phyloP scores from a whole-genome alignment of 1,284 basidiomycete species.

The Mycena citricolor region DNA sequence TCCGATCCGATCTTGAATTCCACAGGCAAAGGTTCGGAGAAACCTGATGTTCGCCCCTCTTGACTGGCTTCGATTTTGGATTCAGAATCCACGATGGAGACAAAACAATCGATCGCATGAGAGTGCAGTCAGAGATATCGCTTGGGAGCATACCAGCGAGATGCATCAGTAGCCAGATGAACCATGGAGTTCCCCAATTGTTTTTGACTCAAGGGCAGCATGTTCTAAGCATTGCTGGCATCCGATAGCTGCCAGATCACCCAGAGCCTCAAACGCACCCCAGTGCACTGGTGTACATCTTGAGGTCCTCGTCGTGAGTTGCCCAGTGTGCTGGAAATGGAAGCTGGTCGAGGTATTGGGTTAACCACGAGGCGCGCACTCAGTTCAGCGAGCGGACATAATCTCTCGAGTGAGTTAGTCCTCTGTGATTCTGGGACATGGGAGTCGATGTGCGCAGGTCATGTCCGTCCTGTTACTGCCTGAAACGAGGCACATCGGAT shows the following conservation, averaged over 20 bases:
- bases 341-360: background rate
- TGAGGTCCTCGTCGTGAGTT: constrained; percentile 1
- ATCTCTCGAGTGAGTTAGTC: background rate
- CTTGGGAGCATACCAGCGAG: constrained; percentile 2
- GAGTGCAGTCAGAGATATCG: constrained; percentile 1
- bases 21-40: constrained; percentile 11
- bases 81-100: constrained; percentile 12
- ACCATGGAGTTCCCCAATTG: constrained; percentile 13
- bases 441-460: constrained; percentile 12
- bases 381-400: constrained; percentile 1
- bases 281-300: constrained; percentile 6
- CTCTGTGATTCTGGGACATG: background rate
- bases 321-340: constrained; percentile 1
- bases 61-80: constrained; percentile 4
- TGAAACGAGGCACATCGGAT: background rate
- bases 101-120: constrained; percentile 9
- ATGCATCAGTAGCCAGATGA: background rate
- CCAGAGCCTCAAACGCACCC: constrained; percentile 15
- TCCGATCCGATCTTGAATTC: constrained; percentile 18
- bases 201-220: background rate
- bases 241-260: constrained; percentile 13
- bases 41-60: background rate
- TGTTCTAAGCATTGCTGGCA: background rate
- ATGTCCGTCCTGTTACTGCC: constrained; percentile 1
- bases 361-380: background rate